Evolutionary conservation across 345 rosid species (phyloP).

Genomic region (Heritiera fomes): DNA sequence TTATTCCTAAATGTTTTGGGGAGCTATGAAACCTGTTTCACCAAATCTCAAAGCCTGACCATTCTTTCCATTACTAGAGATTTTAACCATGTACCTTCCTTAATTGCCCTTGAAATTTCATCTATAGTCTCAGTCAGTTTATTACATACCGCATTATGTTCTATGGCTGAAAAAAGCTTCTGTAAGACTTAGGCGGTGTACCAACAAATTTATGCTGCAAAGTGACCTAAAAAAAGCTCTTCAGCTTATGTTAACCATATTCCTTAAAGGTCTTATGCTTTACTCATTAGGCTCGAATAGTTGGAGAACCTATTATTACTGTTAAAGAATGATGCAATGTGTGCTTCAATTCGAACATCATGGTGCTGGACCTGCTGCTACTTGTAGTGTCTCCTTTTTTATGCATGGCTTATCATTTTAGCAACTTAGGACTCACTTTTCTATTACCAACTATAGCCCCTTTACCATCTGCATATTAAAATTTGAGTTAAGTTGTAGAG

Average conservation of each 20-base stretch:
- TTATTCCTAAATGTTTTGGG: not conserved
- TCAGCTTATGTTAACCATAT: not conserved
- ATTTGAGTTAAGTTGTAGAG: not conserved
- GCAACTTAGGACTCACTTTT: not conserved
- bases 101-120: not conserved
- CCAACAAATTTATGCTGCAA: not conserved
- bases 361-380: not conserved
- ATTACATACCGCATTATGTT: not conserved
- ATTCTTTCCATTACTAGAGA: not conserved
- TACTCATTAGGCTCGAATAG: not conserved
- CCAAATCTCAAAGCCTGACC: not conserved
- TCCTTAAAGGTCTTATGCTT: not conserved
- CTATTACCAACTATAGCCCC: not conserved
- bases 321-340: not conserved
- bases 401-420: not conserved
- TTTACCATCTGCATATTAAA: not conserved
- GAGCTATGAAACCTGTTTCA: slow-evolving; percentile 1
- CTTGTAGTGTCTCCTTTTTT: not conserved
- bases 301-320: not conserved
- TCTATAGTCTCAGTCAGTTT: not conserved
- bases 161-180: not conserved
- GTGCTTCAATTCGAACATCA: not conserved
- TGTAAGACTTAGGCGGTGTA: not conserved
- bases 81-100: no score
- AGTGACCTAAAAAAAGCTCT: not conserved